Percentiles rank a stretch among this genome's conserved stretches.
These are phyloP conservation scores for Pseudonitzschia multistriata DNA, from an alignment of 108 stramenopile species.

Conservation along the genomic window DNA sequence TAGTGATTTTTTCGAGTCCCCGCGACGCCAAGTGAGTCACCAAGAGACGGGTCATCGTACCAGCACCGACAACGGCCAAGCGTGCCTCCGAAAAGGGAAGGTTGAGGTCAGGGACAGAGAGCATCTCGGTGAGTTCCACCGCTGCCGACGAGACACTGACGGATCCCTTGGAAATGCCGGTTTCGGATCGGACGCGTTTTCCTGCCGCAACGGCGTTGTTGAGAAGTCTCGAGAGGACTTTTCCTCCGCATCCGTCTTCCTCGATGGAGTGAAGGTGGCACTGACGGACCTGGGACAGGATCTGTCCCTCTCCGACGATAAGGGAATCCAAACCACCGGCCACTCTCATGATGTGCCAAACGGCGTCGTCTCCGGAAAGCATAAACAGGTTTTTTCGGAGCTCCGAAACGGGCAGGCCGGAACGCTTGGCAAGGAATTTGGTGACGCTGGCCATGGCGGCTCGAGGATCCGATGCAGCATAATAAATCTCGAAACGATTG, in stretches of 20 bases:
- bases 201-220: constrained; percentile 96
- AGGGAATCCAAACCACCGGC: constrained; percentile 96
- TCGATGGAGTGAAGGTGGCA: constrained; percentile 96
- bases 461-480: constrained; percentile 86
- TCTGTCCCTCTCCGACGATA: constrained; percentile 99
- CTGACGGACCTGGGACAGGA: constrained; percentile 93
- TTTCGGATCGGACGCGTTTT: constrained; percentile 95
- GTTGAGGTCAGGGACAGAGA: constrained; percentile 78
- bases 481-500: constrained; percentile 98
- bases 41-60: constrained; percentile 96
- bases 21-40: constrained; percentile 93
- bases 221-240: constrained; percentile 90
- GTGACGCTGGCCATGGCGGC: constrained; percentile 89
- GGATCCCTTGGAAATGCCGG: constrained; percentile 93
- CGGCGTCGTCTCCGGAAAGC: constrained; percentile 93
- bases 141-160: constrained; percentile 95
- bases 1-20: constrained; percentile 91
- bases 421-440: constrained; percentile 79
- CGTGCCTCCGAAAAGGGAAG: constrained; percentile 88
- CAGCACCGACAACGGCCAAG: constrained; percentile 94
- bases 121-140: constrained; percentile 89
- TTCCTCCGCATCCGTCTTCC: constrained; percentile 95
- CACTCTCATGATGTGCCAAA: constrained; percentile 97
- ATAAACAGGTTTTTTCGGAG: constrained; percentile 93
- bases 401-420: constrained; percentile 75